phyloP scores from a whole-genome alignment of 129 eudicot species.

The Escallonia rubra region DNA sequence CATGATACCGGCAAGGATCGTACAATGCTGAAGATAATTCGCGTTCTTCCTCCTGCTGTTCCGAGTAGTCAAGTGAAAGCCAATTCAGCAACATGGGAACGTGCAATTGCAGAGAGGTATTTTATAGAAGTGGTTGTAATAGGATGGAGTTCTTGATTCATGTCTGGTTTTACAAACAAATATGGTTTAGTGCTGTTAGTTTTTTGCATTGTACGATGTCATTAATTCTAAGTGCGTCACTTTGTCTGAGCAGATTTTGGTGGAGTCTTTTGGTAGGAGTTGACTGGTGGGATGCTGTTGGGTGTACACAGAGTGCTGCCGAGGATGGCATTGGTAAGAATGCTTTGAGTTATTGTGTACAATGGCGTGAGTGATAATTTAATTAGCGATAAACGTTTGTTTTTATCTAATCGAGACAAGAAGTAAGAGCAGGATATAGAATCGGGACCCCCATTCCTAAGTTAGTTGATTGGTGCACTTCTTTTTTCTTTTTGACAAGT shows the following conservation, averaged over 20 bases:
- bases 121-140: not conserved
- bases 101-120: conserved; percentile 98
- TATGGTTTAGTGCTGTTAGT: not conserved
- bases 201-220: not conserved
- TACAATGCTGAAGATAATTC: conserved; percentile 77
- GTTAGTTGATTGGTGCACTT: not conserved
- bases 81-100: conserved; percentile 86
- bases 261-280: conserved; percentile 99
- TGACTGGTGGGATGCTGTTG: conserved; percentile 99
- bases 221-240: not conserved
- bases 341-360: not conserved
- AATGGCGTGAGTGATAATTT: not conserved
- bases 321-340: conserved; percentile 96
- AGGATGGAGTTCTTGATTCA: not conserved
- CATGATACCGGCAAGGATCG: conserved; percentile 77
- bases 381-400: not conserved
- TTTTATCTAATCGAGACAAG: not conserved
- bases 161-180: not conserved
- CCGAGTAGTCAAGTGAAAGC: conserved; percentile 74
- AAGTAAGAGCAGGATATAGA: not conserved
- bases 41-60: conserved; percentile 95
- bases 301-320: conserved; percentile 99
- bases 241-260: conserved; percentile 69
- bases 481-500: too few relatives aligned
- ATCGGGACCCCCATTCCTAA: not conserved